These are phyloP conservation scores for Alloascoidea hylecoeti DNA, from an alignment of 805 yeast genomes.

Conservation along the genomic window DNA sequence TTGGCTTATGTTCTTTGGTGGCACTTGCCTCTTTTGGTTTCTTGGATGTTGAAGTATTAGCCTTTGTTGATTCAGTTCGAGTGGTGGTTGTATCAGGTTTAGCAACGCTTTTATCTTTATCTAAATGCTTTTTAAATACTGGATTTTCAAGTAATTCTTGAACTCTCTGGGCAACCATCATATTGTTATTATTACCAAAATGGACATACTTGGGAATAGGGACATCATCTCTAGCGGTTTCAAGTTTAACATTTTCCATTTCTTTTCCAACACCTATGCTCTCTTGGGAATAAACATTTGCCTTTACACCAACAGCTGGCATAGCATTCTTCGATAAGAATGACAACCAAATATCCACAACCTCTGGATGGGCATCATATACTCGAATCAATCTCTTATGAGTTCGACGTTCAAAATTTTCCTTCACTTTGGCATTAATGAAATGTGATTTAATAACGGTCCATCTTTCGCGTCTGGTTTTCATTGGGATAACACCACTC, in stretches of 20 bases:
- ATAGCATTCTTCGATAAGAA: constrained; percentile 64
- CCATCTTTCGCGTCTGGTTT: constrained; percentile 72
- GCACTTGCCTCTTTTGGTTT: too few species aligned
- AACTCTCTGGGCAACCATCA: constrained; percentile 52
- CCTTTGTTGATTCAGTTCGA: too few species aligned
- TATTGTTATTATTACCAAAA: constrained; percentile 12
- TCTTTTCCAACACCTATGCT: constrained; percentile 27
- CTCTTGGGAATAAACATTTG: constrained; percentile 45
- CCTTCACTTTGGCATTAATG: constrained; percentile 87
- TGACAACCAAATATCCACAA: constrained; percentile 69
- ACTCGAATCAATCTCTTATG: constrained; percentile 60
- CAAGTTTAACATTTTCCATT: constrained; percentile 19
- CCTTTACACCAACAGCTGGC: constrained; percentile 76
- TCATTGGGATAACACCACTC: constrained; percentile 54
- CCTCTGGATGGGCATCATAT: constrained; percentile 78
- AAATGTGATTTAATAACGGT: constrained; percentile 90
- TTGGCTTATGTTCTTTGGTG: too few species aligned
- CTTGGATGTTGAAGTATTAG: too few species aligned
- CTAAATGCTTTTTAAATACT: constrained; percentile 39
- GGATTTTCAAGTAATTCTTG: constrained; percentile 59
- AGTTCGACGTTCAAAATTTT: constrained; percentile 84
- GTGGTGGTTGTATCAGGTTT: too few species aligned
- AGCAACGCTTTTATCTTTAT: background rate
- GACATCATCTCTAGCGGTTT: constrained; percentile 9
- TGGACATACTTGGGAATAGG: constrained; percentile 9